These are phyloP conservation scores for Mortierella sp. DNA, from an alignment of 371 early-diverging fungal genomes.

Conservation along the genomic window DNA sequence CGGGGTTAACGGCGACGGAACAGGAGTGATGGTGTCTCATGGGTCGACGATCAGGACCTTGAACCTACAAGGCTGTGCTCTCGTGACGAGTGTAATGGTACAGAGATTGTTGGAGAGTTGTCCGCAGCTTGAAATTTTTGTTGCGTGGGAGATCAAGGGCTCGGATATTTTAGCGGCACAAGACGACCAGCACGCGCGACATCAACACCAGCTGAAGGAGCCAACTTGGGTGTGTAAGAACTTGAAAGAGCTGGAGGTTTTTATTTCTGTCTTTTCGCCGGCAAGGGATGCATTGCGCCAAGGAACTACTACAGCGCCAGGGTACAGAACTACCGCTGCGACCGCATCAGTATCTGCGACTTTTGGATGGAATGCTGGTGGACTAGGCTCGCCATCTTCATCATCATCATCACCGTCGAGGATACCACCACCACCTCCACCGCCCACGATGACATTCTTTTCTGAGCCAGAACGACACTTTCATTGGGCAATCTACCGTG, in stretches of 20 bases:
- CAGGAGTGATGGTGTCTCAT: not conserved
- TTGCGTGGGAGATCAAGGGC: not conserved
- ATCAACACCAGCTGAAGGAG: not conserved
- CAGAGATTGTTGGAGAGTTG: not conserved
- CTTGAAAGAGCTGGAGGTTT: not conserved
- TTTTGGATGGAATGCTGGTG: not conserved
- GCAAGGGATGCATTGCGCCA: not conserved
- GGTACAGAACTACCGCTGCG: not conserved
- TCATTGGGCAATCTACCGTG: not conserved
- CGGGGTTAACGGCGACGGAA: not conserved
- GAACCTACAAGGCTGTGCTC: not conserved
- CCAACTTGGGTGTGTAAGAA: not conserved
- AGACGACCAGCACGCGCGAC: not conserved
- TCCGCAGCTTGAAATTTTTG: constrained; percentile 1
- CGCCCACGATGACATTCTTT: not conserved
- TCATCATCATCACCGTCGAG: not conserved
- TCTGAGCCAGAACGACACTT: not conserved
- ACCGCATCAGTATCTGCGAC: not conserved
- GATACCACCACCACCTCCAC: not conserved
- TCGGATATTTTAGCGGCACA: not conserved
- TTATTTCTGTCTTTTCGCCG: not conserved
- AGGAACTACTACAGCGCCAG: not conserved
- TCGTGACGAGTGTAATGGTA: not conserved
- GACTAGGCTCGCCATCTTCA: not conserved
- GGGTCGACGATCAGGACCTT: not conserved